Base-by-base conservation (phyloP, 2,329 filamentous ascomycete genomes). In the Alternaria novae-zelandiae region DNA sequence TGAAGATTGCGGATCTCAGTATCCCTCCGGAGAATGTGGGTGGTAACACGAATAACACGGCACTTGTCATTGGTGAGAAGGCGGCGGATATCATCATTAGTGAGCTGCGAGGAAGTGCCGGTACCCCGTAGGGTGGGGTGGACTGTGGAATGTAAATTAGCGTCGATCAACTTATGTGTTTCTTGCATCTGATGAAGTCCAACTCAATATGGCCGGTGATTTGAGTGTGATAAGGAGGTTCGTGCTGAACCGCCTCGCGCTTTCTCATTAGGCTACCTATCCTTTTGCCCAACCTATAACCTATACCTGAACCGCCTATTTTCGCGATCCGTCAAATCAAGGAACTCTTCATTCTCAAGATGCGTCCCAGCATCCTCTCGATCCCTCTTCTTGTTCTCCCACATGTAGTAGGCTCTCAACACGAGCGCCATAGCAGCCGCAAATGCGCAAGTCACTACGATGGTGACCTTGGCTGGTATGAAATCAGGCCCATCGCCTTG, bases 1-100 rank as follows among this genome's bases (percentile, higher is more conserved):
- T 77, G 55, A 84, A 84, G 72, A 65, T 84, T 59, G 81, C 78
- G 9, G 83, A 85, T 77, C 54, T 85, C 67, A 78, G 71, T 64
- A 77, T 82, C 5, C 74, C 77, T 6, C 81, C 82, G 1, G 71
- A 78, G 61, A 82, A 82, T 61, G 81, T 85, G 5, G 83, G 79
- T 4, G 82, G 79, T 0, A 84, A 85, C 63, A 84, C 83, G 2
- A 82, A 83, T 57, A 82, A 83, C 43, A 83, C 82, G 1, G 82
- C 83, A 1, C 72, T 84, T 57, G 78, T 77, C 17, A 69, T 78
- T 55, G 74, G 75, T 2, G 75, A 77, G 64, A 77, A 74, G 66
- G 75, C 74, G 9, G 75, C 75, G 21, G 70, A 74, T 41, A 72
- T 78, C 3, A 75, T 78, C 32, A 51, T 73, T 10, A 51, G 43